A percentile compares a stretch with the other conserved stretches of the same genome.
These are phyloP conservation scores for Pinus albicaulis DNA, from an alignment of 75 land plant genomes.

Conservation along the genomic window DNA sequence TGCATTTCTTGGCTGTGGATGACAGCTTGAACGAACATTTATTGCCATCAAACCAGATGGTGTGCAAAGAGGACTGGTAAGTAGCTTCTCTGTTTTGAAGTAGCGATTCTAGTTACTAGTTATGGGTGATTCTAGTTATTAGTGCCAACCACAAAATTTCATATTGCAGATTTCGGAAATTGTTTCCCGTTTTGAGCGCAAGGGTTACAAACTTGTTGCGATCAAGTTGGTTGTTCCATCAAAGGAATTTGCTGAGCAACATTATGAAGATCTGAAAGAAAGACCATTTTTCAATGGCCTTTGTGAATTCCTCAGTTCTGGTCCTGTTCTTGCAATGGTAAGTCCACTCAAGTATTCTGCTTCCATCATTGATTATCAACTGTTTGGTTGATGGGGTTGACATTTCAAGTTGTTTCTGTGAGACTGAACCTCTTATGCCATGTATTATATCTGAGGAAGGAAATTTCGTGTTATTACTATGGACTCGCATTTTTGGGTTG, in stretches of 20 bases:
- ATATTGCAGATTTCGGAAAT: conserved; percentile 80
- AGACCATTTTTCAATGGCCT: conserved; percentile 94
- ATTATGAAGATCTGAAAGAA: conserved; percentile 86
- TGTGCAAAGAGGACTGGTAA: conserved; percentile 93
- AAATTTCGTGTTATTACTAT: too few relatives aligned
- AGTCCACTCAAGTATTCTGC: conserved; percentile 1
- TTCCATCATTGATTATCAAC: not conserved
- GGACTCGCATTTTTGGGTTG: too few relatives aligned
- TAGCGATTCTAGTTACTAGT: too few relatives aligned
- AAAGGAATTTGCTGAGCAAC: conserved; percentile 90
- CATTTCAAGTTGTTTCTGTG: too few relatives aligned
- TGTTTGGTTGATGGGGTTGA: too few relatives aligned
- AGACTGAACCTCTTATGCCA: too few relatives aligned
- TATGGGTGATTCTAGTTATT: not conserved
- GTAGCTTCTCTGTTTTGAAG: conserved; percentile 2
- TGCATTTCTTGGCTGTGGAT: not conserved
- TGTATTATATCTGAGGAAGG: too few relatives aligned
- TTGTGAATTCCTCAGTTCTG: conserved; percentile 92
- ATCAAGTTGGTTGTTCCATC: conserved; percentile 86
- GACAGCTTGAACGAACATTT: conserved; percentile 91
- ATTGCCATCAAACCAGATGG: conserved; percentile 99
- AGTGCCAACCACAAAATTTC: not conserved
- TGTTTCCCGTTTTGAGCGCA: conserved; percentile 83
- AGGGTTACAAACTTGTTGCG: conserved; percentile 93
- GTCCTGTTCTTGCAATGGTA: conserved; percentile 97